Percentiles rank a stretch among this genome's conserved stretches.
These are phyloP conservation scores for Nakazawaea ishiwadae DNA, from an alignment of 805 yeast genomes.

Conservation along the genomic window DNA sequence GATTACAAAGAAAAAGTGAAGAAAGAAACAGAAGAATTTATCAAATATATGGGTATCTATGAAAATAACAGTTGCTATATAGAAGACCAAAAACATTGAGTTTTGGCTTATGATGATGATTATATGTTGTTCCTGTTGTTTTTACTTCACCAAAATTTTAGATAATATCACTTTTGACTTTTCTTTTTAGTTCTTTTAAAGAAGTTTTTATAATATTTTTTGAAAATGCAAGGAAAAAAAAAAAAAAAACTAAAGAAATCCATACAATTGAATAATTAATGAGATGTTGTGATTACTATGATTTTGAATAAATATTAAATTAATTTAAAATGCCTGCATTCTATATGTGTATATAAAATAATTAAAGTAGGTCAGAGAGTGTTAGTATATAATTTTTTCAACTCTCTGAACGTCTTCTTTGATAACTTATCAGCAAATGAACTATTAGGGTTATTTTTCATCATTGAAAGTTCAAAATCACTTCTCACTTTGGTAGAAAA, in stretches of 20 bases:
- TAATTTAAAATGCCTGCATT: neutral
- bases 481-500: constrained; percentile 44
- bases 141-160: neutral
- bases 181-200: too few species aligned
- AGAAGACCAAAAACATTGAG: constrained; percentile 12
- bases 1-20: constrained; percentile 51
- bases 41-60: constrained; percentile 55
- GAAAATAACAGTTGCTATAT: constrained; percentile 12
- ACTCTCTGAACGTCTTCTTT: constrained; percentile 33
- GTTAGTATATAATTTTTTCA: constrained; percentile 40
- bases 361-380: too few species aligned
- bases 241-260: neutral
- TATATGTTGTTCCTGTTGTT: too few species aligned
- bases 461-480: constrained; percentile 51
- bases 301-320: neutral
- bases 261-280: too few species aligned
- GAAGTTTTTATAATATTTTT: too few species aligned
- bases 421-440: constrained; percentile 43
- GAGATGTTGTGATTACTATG: too few species aligned
- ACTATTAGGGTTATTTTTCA: constrained; percentile 27
- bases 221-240: too few species aligned
- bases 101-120: neutral
- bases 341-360: neutral
- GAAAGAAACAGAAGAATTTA: constrained; percentile 47
- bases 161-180: too few species aligned